Base-by-base conservation (phyloP, 2,329 filamentous ascomycete genomes). In the Epichloe uncinata region DNA sequence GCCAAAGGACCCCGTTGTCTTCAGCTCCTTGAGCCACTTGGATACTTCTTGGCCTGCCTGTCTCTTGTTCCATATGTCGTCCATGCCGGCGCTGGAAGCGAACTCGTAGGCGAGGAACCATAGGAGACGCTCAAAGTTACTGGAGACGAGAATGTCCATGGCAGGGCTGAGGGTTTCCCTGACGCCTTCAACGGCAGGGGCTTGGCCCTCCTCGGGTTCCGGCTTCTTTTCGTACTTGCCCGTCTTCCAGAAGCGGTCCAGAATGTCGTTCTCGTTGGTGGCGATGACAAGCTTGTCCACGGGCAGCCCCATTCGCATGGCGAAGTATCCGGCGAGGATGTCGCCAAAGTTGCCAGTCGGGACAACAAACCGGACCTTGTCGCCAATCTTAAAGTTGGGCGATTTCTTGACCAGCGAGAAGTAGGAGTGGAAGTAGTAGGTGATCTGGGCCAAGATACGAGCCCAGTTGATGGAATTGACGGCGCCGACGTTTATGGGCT, bases 391-490 rank as follows among this genome's bases (percentile, higher is more conserved):
- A 66, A 85, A 84, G 15, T 70, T 67, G 0, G 76, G 62, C 4
- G 79, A 78, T 47, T 75, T 72, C 63, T 74, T 78, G 53, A 74
- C 75, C 35, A 98, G 81, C 13, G 82, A 73, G 69, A 96, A 95
- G 75, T 97, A 97, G 12, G 93, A 82, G 68, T 93, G 77, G 73
- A 96, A 95, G 75, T 95, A 98, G 77, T 95, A 97, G 53, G 87
- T 88, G 56, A 95, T 96, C 71, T 98, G 93, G 12, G 93, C 91
- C 37, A 98, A 78, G 58, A 98, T 97, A 58, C 93, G 79, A 2
- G 90, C 86, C 79, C 85, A 96, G 72, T 97, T 97, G 71, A 97
- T 97, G 43, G 86, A 93, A 73, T 97, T 97, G 57, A 97, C 88
- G 42, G 93, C 91, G 40, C 86, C 91, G 42, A 97, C 83, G 57